These are phyloP conservation scores for Talaromyces sp. DNA, from an alignment of 2,329 filamentous ascomycete species.

Conservation along the genomic window DNA sequence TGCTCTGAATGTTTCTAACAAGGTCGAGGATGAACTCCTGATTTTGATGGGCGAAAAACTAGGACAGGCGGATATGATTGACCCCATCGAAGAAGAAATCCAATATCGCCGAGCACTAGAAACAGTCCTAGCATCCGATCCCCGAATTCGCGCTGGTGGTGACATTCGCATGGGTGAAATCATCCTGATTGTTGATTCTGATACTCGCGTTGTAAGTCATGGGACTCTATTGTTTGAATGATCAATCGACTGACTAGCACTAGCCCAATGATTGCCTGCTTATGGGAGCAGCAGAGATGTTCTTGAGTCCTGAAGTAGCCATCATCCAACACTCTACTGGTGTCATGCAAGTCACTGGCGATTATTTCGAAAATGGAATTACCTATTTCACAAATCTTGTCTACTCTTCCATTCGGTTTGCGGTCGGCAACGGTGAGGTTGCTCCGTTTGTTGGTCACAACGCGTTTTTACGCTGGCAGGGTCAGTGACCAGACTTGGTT, in stretches of 20 bases:
- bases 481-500: neutral
- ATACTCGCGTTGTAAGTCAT: constrained; percentile 55
- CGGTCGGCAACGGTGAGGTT: constrained; percentile 67
- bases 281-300: constrained; percentile 68
- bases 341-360: constrained; percentile 71
- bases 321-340: constrained; percentile 71
- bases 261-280: constrained; percentile 62
- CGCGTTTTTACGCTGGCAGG: constrained; percentile 65
- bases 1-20: constrained; percentile 58
- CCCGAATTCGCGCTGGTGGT: constrained; percentile 66
- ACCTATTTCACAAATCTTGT: constrained; percentile 78
- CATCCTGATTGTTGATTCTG: constrained; percentile 66
- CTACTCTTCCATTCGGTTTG: constrained; percentile 69
- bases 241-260: no score
- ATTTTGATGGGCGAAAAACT: constrained; percentile 19
- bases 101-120: constrained; percentile 43
- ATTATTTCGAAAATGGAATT: constrained; percentile 72
- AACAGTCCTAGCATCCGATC: constrained; percentile 35
- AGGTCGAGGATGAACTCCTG: constrained; percentile 58
- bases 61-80: constrained; percentile 19
- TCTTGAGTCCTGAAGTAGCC: constrained; percentile 64
- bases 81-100: constrained; percentile 44
- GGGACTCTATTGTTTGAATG: neutral
- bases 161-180: constrained; percentile 83
- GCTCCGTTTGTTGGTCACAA: constrained; percentile 77